These are phyloP conservation scores for Nasturtium officinale DNA, from an alignment of 345 rosid species.

Conservation along the genomic window DNA sequence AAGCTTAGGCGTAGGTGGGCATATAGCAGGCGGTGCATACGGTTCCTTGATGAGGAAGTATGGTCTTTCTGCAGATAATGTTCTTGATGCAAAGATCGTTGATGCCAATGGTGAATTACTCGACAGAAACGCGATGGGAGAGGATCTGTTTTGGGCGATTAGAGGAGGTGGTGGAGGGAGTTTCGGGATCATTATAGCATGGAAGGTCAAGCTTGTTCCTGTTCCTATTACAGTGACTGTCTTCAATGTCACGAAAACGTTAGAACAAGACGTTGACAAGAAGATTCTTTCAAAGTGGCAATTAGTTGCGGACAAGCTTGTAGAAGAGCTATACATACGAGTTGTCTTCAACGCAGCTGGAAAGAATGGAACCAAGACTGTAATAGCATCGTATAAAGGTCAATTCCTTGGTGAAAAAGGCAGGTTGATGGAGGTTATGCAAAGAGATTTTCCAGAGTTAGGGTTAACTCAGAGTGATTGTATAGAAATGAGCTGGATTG, in stretches of 20 bases:
- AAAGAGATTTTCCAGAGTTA: conserved; percentile 56
- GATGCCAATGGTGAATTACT: conserved; percentile 57
- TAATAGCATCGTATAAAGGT: conserved; percentile 41
- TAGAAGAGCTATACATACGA: conserved; percentile 56
- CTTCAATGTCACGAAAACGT: conserved; percentile 53
- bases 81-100: conserved; percentile 61
- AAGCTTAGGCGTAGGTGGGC: conserved; percentile 65
- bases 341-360: conserved; percentile 44
- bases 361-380: conserved; percentile 38
- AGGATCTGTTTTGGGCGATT: conserved; percentile 74
- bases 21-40: conserved; percentile 67
- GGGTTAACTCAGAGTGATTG: conserved; percentile 54
- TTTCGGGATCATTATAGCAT: conserved; percentile 60
- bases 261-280: conserved; percentile 43
- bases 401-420: conserved; percentile 50
- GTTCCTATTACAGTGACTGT: conserved; percentile 62
- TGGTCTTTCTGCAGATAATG: conserved; percentile 78
- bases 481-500: conserved; percentile 59
- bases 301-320: conserved; percentile 51
- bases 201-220: conserved; percentile 66
- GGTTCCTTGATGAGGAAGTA: conserved; percentile 72
- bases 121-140: conserved; percentile 60
- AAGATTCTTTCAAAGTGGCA: conserved; percentile 59
- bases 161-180: conserved; percentile 73
- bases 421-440: conserved; percentile 48